Percentiles rank a stretch among this genome's conserved stretches.
phyloP scores from a whole-genome alignment of 768 basidiomycete species.

The Mycena chlorophos region DNA sequence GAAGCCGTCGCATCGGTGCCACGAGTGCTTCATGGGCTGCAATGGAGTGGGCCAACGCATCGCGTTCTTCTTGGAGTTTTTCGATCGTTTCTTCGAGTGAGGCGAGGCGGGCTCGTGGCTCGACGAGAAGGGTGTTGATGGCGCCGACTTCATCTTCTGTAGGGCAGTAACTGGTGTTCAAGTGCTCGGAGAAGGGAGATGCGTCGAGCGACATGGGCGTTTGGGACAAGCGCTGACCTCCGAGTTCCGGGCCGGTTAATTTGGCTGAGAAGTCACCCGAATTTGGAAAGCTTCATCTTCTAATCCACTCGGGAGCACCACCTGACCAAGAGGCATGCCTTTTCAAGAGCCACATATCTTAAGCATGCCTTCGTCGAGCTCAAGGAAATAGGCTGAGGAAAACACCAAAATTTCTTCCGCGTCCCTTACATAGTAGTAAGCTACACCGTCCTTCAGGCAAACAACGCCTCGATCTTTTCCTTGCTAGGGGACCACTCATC shows the following conservation, averaged over 20 bases:
- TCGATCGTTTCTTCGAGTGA: not conserved
- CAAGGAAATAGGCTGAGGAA: too few species aligned
- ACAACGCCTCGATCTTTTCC: constrained; percentile 11
- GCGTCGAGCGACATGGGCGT: not conserved
- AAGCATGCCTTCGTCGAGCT: too few species aligned
- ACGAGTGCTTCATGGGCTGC: not conserved
- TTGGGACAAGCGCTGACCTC: not conserved
- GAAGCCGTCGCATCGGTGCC: not conserved
- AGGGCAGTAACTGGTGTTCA: constrained; percentile 1
- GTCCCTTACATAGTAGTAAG: too few species aligned
- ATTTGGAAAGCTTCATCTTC: too few species aligned
- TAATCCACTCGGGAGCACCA: too few species aligned
- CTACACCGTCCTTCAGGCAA: too few species aligned
- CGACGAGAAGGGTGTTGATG: not conserved
- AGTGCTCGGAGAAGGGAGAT: not conserved
- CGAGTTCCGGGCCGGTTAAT: too few species aligned
- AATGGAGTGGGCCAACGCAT: not conserved
- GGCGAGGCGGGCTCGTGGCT: not conserved
- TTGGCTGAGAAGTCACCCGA: too few species aligned
- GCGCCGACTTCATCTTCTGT: not conserved
- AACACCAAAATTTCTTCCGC: too few species aligned
- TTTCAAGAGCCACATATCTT: too few species aligned
- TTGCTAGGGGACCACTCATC: constrained; percentile 9
- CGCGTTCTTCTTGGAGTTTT: not conserved
- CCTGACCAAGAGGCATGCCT: too few species aligned